These are phyloP conservation scores for Chytriomyces hyalinus DNA, from an alignment of 192 early-diverging fungal genomes.

Conservation along the genomic window DNA sequence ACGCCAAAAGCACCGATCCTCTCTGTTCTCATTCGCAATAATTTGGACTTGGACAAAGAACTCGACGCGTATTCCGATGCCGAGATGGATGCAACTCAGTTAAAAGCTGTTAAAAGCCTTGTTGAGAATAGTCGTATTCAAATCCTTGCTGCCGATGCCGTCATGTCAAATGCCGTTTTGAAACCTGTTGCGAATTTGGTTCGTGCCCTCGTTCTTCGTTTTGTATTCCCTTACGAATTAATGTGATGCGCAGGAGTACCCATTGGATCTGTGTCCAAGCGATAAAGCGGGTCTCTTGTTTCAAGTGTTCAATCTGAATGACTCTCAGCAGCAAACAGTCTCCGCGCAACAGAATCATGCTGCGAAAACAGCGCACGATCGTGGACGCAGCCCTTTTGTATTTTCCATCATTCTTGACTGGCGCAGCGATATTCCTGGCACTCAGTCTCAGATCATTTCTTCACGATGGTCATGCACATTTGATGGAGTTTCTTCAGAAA, in stretches of 20 bases:
- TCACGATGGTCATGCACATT: slow-evolving; percentile 17
- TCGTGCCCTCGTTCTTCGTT: neutral
- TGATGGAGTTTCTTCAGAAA: neutral
- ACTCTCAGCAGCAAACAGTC: neutral
- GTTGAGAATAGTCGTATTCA: neutral
- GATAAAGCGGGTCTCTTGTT: slow-evolving; percentile 17
- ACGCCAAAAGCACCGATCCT: neutral
- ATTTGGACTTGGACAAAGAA: neutral
- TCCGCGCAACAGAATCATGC: neutral
- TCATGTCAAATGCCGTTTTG: neutral
- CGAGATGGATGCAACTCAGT: no score
- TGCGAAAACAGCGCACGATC: neutral
- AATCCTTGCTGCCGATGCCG: neutral
- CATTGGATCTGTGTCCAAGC: neutral
- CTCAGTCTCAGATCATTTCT: neutral
- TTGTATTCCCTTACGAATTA: neutral
- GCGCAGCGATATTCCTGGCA: neutral
- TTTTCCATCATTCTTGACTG: slow-evolving; percentile 8
- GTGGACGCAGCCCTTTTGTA: no score
- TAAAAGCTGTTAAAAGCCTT: no score
- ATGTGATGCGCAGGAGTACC: neutral
- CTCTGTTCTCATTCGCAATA: neutral
- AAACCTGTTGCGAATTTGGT: neutral
- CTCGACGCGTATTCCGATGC: no score
- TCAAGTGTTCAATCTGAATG: slow-evolving; percentile 6